These are phyloP conservation scores for Cytidiella melzeri DNA, from an alignment of 768 basidiomycete species.

Conservation along the genomic window DNA sequence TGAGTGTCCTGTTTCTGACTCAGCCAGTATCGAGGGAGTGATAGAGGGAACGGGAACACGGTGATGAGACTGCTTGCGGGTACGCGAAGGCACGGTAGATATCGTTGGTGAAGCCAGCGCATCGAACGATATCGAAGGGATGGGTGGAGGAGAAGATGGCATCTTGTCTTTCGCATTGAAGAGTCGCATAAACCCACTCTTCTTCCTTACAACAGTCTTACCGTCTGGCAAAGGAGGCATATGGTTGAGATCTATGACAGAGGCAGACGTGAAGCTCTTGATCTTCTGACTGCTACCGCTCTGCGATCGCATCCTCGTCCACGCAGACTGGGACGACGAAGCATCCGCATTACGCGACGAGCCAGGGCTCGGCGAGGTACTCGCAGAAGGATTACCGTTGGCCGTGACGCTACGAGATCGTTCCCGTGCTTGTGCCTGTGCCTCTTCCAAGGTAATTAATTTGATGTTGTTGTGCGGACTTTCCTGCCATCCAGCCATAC, in stretches of 20 bases:
- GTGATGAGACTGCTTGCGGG: constrained; percentile 19
- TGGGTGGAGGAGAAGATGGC: constrained; percentile 47
- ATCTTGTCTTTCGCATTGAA: constrained; percentile 51
- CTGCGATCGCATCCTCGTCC: constrained; percentile 51
- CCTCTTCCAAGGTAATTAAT: constrained; percentile 75
- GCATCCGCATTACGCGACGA: constrained; percentile 17
- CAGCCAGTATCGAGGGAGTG: constrained; percentile 16
- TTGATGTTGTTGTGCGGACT: constrained; percentile 39
- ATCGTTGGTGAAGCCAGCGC: constrained; percentile 6
- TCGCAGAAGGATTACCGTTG: constrained; percentile 16
- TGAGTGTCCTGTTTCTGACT: constrained; percentile 7
- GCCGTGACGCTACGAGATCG: constrained; percentile 43
- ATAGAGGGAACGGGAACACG: constrained; percentile 25
- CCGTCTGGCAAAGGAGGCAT: constrained; percentile 13
- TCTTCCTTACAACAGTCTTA: constrained; percentile 65
- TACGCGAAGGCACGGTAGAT: constrained; percentile 15
- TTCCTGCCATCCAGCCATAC: constrained; percentile 48
- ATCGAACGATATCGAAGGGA: constrained; percentile 38
- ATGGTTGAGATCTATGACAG: constrained; percentile 3
- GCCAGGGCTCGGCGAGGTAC: constrained; percentile 13
- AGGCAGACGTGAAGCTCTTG: constrained; percentile 1
- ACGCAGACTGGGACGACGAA: constrained; percentile 13
- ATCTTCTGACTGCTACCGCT: constrained; percentile 48
- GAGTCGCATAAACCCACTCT: constrained; percentile 75
- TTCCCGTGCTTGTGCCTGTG: constrained; percentile 54